Evolutionary conservation across 2,329 filamentous ascomycete species (phyloP), one percentile per base, ranked within the genome.

Genomic region (Talaromyces sp.): DNA sequence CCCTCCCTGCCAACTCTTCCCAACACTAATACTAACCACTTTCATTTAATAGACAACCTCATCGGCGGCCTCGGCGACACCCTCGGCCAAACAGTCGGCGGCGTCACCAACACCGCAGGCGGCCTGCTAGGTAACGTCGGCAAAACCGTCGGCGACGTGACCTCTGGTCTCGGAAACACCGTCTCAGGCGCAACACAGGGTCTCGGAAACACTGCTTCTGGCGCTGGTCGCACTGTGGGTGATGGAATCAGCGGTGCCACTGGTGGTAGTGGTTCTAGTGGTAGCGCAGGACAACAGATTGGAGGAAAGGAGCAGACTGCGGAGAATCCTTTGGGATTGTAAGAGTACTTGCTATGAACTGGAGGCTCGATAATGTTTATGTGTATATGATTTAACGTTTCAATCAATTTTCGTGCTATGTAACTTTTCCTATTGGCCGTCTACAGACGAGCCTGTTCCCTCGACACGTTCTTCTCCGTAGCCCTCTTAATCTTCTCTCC

Each of bases 401-500:
- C n/a, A 54, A 37, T 56, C n/a, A 56, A 56, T 56, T 52, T 10
- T 24, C 4, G 33, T 48, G 11, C 52, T 14, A 22, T 56, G 1
- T n/a, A 39, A 37, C 19, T 56, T 56, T 39, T 56, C n/a, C 13
- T 14, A 35, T 24, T 9, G 14, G 6, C n/a, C 16, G 10, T 14
- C 31, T 76, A 76, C 65, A 76, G 62, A 66, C 73, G 72, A 43
- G 74, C 72, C 11, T 69, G 64, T 37, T 70, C 66, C n/a, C 35
- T 67, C 14, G 68, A 37, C 11, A 56, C 69, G 39, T 72, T 71
- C 8, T 68, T 70, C 75, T 88, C 86, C 0, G 85, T 87, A 61
- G 79, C 79, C 67, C 80, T 77, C 72, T 81, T 77, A 70, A 88
- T 84, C 13, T 82, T 79, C 41, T 73, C 73, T 31, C 86, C 86